These are phyloP conservation scores for Blastobotrys raffinosifermentans DNA, from an alignment of 1,139 yeast genomes.

Conservation along the genomic window DNA sequence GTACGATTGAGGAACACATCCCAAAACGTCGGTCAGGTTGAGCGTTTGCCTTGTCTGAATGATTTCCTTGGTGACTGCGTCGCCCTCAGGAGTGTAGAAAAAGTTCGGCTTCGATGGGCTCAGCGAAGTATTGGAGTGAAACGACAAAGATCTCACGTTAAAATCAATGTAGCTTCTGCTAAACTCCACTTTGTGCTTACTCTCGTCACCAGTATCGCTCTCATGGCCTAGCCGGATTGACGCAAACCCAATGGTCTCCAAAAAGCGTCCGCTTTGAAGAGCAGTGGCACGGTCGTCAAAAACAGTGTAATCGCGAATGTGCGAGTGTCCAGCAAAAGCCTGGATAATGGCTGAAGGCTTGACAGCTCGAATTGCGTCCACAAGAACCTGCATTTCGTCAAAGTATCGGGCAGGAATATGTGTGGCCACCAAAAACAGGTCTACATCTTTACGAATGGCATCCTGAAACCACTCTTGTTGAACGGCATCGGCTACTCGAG, in stretches of 20 bases:
- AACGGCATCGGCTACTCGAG: conserved; percentile 53
- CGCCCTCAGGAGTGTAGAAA: conserved; percentile 49
- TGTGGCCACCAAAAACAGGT: conserved; percentile 64
- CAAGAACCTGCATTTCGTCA: conserved; percentile 49
- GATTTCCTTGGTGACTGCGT: conserved; percentile 43
- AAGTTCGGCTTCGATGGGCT: conserved; percentile 13
- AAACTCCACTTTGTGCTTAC: conserved; percentile 24
- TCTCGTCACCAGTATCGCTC: conserved; percentile 10
- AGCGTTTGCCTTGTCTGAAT: conserved; percentile 43
- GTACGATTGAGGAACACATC: conserved; percentile 61
- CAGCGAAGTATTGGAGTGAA: conserved; percentile 45
- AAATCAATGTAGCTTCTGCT: conserved; percentile 76
- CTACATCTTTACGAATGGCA: conserved; percentile 46
- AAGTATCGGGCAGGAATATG: conserved; percentile 74
- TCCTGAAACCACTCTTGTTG: conserved; percentile 60
- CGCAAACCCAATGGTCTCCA: conserved; percentile 88
- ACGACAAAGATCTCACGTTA: conserved; percentile 59
- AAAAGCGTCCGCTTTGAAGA: conserved; percentile 83
- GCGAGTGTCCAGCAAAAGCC: conserved; percentile 93
- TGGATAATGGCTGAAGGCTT: conserved; percentile 67
- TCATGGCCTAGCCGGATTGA: conserved; percentile 38
- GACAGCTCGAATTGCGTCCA: conserved; percentile 45
- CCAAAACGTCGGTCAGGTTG: conserved; percentile 51
- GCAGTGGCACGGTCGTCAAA: conserved; percentile 67
- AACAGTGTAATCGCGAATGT: conserved; percentile 74